Evolutionary conservation across 495 filamentous ascomycete genomes (phyloP).

Genomic region (Neurospora sp.): DNA sequence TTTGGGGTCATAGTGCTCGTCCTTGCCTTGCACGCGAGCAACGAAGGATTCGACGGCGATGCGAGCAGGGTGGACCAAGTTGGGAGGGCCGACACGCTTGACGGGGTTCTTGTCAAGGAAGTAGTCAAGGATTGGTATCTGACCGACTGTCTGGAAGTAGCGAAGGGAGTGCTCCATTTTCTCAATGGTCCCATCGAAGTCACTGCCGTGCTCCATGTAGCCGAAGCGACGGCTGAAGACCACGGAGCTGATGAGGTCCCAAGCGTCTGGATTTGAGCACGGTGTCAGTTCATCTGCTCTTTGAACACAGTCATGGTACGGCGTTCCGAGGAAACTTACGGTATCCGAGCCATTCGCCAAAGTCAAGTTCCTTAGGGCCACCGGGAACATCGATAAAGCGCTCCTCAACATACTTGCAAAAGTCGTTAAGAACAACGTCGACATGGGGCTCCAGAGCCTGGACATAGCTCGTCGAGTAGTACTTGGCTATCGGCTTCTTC

Average conservation of each 20-base stretch:
- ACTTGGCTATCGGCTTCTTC: constrained; percentile 29
- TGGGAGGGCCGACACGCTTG: constrained; percentile 22
- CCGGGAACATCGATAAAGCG: constrained; percentile 16
- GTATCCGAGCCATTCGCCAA: constrained; percentile 26
- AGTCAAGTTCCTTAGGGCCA: constrained; percentile 13
- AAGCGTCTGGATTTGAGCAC: constrained; percentile 19
- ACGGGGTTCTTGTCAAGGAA: constrained; percentile 39
- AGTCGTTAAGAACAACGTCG: constrained; percentile 20
- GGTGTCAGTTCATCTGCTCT: neutral
- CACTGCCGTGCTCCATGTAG: constrained; percentile 27
- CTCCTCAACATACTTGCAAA: constrained; percentile 24
- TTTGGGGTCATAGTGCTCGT: constrained; percentile 6
- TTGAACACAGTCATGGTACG: neutral
- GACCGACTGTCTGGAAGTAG: constrained; percentile 31
- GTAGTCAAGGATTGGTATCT: constrained; percentile 39
- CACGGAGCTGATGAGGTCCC: constrained; percentile 23
- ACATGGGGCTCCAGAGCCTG: constrained; percentile 26
- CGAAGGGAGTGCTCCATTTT: constrained; percentile 32
- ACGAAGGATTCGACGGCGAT: constrained; percentile 6
- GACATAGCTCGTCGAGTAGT: constrained; percentile 23
- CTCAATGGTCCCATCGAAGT: constrained; percentile 27
- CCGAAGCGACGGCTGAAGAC: constrained; percentile 30
- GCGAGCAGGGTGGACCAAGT: constrained; percentile 8
- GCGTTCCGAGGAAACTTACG: constrained; percentile 5
- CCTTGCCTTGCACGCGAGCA: constrained; percentile 8